Evolutionary conservation across 2,329 filamentous ascomycete genomes (phyloP).

Genomic region (Bipolaris victoriae): DNA sequence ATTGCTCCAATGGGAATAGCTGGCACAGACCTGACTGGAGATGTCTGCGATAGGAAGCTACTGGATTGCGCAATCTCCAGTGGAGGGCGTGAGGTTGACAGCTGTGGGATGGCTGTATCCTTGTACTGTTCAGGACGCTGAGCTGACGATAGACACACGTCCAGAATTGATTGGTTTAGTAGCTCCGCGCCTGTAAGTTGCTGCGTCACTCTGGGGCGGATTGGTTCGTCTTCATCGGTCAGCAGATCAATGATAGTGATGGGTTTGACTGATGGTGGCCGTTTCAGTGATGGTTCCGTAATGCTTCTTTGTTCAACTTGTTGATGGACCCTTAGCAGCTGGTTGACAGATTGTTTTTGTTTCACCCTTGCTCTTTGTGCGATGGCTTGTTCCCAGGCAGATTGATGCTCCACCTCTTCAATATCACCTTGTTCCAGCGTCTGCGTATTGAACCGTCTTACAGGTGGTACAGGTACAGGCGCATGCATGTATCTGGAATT

Average conservation of each 20-base stretch:
- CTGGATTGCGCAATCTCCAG: not conserved
- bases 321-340: not conserved
- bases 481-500: not conserved
- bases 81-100: not conserved
- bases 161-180: not conserved
- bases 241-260: conserved; percentile 8
- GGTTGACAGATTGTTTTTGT: not conserved
- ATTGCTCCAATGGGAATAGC: not conserved
- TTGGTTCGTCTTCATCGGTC: conserved; percentile 4
- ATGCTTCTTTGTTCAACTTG: not conserved
- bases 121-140: not conserved
- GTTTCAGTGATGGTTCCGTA: not conserved
- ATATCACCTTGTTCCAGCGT: conserved; percentile 13
- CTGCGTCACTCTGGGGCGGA: not conserved
- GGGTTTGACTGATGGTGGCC: conserved; percentile 4
- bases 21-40: not conserved
- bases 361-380: not conserved
- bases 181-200: not conserved
- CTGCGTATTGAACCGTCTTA: not conserved
- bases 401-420: conserved; percentile 10
- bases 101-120: not conserved
- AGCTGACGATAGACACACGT: not conserved
- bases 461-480: not conserved
- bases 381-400: conserved; percentile 10
- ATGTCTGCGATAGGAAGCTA: not conserved